These are phyloP conservation scores for Fragilaria crotonensis DNA, from an alignment of 108 stramenopile species.

Conservation along the genomic window DNA sequence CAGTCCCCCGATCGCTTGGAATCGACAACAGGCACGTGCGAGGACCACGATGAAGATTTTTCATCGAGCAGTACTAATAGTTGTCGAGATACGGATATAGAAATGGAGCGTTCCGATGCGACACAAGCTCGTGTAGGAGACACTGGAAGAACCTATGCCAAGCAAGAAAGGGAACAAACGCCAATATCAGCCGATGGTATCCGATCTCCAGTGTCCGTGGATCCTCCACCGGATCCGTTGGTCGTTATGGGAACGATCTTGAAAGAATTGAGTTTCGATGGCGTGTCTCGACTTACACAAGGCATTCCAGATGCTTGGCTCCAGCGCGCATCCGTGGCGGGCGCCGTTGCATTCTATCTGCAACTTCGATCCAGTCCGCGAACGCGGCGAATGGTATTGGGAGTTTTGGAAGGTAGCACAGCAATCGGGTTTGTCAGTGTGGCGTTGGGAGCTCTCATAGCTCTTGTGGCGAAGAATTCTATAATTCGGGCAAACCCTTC, in stretches of 20 bases:
- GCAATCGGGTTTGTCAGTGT: neutral
- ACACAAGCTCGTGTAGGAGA: neutral
- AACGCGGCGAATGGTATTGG: constrained; percentile 2
- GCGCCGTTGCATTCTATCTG: neutral
- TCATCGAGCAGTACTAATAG: neutral
- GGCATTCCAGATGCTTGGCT: neutral
- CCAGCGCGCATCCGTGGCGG: neutral
- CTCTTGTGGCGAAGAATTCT: neutral
- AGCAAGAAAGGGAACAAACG: neutral
- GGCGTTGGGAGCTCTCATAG: neutral
- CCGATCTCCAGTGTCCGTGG: neutral
- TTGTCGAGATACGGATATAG: neutral
- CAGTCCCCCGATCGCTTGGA: too few relatives aligned
- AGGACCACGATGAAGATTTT: neutral
- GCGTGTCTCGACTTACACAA: neutral
- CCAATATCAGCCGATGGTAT: neutral
- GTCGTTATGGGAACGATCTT: neutral
- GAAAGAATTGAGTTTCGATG: neutral
- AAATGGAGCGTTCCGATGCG: neutral
- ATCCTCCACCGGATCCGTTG: neutral
- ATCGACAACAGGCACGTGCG: too few relatives aligned
- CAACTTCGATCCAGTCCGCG: constrained; percentile 8
- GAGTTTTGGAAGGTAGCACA: neutral
- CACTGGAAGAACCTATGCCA: neutral
- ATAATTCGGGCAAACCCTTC: too few relatives aligned